Evolutionary conservation across 768 basidiomycete species (phyloP).

Genomic region (Boletus barrowsii): DNA sequence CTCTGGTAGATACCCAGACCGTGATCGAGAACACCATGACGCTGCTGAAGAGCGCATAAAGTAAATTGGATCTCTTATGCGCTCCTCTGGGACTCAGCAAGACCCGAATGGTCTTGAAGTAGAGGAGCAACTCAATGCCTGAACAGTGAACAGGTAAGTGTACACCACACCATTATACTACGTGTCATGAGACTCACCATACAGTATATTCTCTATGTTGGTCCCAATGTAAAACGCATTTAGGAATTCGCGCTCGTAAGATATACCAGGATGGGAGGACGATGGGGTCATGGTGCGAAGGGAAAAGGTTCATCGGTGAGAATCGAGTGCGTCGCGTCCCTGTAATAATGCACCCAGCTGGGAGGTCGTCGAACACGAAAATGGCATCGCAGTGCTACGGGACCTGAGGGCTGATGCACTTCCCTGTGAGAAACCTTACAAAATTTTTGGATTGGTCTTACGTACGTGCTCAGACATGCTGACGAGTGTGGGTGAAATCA

Average conservation of each 20-base stretch:
- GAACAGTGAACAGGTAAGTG: neutral
- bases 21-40: constrained; percentile 28
- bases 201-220: constrained; percentile 17
- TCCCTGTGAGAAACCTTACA: too few relatives aligned
- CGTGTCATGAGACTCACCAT: constrained; percentile 10
- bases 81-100: constrained; percentile 6
- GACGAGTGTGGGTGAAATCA: too few relatives aligned
- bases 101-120: constrained; percentile 18
- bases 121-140: constrained; percentile 25
- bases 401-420: too few relatives aligned
- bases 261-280: too few relatives aligned
- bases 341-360: too few relatives aligned
- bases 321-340: too few relatives aligned
- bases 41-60: neutral
- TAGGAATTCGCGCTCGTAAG: constrained; percentile 2
- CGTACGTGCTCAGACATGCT: too few relatives aligned
- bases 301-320: too few relatives aligned
- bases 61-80: neutral
- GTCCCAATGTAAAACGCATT: constrained; percentile 16
- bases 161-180: neutral
- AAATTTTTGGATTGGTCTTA: too few relatives aligned
- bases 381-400: too few relatives aligned
- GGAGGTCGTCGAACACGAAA: too few relatives aligned
- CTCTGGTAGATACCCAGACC: constrained; percentile 22
- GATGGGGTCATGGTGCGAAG: too few relatives aligned